Evolutionary conservation across 192 early-diverging fungal species (phyloP).

Genomic region (Helicostylum pulchrum): DNA sequence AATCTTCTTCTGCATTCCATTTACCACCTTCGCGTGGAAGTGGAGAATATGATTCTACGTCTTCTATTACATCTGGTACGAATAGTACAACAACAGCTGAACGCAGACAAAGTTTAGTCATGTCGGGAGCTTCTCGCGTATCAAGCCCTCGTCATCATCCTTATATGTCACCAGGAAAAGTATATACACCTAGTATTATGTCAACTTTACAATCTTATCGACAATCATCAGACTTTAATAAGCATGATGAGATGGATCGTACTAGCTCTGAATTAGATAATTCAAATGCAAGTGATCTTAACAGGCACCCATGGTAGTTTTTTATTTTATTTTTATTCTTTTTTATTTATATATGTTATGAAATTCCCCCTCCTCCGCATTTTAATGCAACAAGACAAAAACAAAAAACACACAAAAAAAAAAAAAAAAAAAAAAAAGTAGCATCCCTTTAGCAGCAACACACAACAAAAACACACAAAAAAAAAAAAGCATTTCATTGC

Average conservation of each 20-base stretch:
- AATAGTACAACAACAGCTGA: too few species aligned
- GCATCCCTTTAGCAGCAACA: too few species aligned
- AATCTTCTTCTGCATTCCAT: conserved; percentile 20
- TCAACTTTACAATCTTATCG: conserved; percentile 12
- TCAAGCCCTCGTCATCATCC: conserved; percentile 11
- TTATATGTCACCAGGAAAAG: conserved; percentile 12
- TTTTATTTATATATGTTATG: conserved; percentile 11
- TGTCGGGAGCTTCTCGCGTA: neutral
- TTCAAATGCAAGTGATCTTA: neutral
- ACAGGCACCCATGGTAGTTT: conserved; percentile 12
- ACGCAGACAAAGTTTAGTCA: neutral
- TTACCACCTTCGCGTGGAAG: conserved; percentile 9
- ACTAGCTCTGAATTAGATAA: neutral
- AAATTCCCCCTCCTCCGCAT: neutral
- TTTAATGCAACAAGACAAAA: neutral
- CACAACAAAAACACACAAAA: too few species aligned
- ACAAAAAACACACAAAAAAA: neutral
- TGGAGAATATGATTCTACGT: conserved; percentile 7
- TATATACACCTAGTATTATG: conserved; percentile 14
- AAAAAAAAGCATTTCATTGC: too few species aligned
- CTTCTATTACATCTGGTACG: neutral
- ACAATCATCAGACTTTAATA: neutral
- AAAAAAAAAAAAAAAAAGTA: too few species aligned
- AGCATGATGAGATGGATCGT: neutral
- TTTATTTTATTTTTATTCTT: neutral